Evolutionary conservation across 257 asterid genomes (phyloP), one percentile per base, ranked within the genome.

Genomic region (Penstemon newberryi): DNA sequence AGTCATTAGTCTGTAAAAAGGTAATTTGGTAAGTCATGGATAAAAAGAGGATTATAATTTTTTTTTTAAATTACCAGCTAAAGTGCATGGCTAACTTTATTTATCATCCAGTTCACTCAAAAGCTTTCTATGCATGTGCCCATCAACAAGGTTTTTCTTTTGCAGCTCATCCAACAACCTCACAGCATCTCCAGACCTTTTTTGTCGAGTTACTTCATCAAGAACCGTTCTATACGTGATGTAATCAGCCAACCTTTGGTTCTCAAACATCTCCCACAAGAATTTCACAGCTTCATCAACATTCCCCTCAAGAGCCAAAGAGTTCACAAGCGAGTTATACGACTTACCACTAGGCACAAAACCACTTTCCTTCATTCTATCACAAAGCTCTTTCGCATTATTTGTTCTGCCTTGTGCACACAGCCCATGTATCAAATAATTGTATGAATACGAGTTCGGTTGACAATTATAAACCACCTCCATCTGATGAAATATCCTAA

Each of bases 401-500:
- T 66, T 71, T 1, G 96, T 90, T 55, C 96, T 78, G 11, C 97
- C 98, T 76, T 88, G 97, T 3, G 89, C 92, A 73, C 97, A 90
- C 79, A 92, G 67, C 65, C 98, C 98, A 6, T 90, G 95, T 70
- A 92, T 81, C 87, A 92, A 70, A 84, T 84, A 90, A 80, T 92
- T 87, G 75, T 90, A 92, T 0, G 97, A 78, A 73, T 76, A 85
- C 3, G 96, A 74, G 63, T 90, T 88, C 4, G 98, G 98, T 52
- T 69, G 67, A 72, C 97, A 92, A 52, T 71, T 68, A 67, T 90
- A 92, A 47, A 78, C 91, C 74, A 66, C 84, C 0, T 81, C 97
- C 89, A 90, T 82, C 81, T 92, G 97, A 82, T 92, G 97, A 73
- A 88, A 92, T 75, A 92, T 75, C 75, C 97, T 83, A 6, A 92